phyloP scores from a whole-genome alignment of 139 green algal species.

The Chlorella sp. region DNA sequence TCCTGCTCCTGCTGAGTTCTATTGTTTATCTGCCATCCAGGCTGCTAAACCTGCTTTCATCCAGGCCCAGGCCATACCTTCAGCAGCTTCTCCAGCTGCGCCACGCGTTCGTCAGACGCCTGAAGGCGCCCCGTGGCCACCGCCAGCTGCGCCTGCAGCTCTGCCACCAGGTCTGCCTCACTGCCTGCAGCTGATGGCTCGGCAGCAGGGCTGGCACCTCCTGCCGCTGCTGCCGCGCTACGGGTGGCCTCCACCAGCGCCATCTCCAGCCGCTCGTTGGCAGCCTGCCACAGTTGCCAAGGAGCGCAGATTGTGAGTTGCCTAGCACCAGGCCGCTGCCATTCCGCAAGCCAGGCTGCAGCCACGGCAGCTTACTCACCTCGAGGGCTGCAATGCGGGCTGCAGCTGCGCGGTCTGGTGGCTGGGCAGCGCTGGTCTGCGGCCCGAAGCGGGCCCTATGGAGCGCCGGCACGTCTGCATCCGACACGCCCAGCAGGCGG shows the following conservation, averaged over 20 bases:
- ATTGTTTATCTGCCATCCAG: no score
- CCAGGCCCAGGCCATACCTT: not conserved
- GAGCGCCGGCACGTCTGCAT: not conserved
- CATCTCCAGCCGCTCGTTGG: slow-evolving; percentile 14
- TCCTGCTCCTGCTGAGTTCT: no score
- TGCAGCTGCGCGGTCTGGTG: not conserved
- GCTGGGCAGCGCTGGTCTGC: no score
- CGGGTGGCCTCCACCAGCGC: slow-evolving; percentile 10
- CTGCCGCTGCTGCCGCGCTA: not conserved
- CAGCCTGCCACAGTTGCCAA: not conserved
- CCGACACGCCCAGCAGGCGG: slow-evolving; percentile 1
- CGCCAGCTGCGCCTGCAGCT: slow-evolving; percentile 27
- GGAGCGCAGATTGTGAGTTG: no score
- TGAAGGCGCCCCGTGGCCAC: not conserved
- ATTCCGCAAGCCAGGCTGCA: no score
- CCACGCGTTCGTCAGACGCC: slow-evolving; percentile 38
- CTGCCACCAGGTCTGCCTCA: not conserved
- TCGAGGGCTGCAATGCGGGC: slow-evolving; percentile 15
- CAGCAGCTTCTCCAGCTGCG: slow-evolving; percentile 22
- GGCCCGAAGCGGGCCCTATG: not conserved
- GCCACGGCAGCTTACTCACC: not conserved
- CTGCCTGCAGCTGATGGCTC: not conserved
- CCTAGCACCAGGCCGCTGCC: no score
- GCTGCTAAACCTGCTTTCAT: no score
- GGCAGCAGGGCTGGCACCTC: not conserved